Conservation (phyloP, 1,139 yeast genomes). For the Scheffersomyces quercinus region DNA sequence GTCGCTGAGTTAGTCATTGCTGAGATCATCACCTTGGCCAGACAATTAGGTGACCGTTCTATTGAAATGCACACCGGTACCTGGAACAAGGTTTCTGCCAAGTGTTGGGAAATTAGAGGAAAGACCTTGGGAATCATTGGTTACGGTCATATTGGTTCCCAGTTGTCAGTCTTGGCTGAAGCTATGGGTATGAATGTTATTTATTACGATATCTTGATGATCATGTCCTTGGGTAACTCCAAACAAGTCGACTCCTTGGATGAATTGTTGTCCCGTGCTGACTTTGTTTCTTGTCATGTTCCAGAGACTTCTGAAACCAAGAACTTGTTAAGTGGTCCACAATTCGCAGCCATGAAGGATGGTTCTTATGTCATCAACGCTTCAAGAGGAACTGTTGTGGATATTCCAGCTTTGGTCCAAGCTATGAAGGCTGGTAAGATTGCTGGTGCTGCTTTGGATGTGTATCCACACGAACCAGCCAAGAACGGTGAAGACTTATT, state of each 20-base stretch:
- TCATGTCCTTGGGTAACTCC: conserved; percentile 97
- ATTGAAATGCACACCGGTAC: conserved; percentile 95
- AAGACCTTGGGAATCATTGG: conserved; percentile 97
- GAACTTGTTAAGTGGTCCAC: conserved; percentile 85
- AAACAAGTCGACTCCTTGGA: conserved; percentile 85
- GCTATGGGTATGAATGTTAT: conserved; percentile 97
- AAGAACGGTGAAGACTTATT: conserved; percentile 89
- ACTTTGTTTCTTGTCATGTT: conserved; percentile 90
- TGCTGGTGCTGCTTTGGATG: conserved; percentile 98
- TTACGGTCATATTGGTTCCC: conserved; percentile 98
- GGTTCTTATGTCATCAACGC: conserved; percentile 95
- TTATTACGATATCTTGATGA: conserved; percentile 87
- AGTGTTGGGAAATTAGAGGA: conserved; percentile 99
- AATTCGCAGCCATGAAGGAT: conserved; percentile 93
- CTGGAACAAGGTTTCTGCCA: conserved; percentile 95
- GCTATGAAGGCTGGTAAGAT: conserved; percentile 92
- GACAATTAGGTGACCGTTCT: conserved; percentile 97
- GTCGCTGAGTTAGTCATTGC: conserved; percentile 98
- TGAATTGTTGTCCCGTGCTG: conserved; percentile 78
- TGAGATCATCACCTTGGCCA: conserved; percentile 88
- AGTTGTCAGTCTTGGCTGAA: conserved; percentile 94
- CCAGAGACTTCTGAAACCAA: conserved; percentile 94
- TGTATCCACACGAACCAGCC: conserved; percentile 96
- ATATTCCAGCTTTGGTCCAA: conserved; percentile 87
- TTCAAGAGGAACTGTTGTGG: conserved; percentile 97